Base-by-base conservation (phyloP, 768 basidiomycete species). In the Agrocybe chaxingu region DNA sequence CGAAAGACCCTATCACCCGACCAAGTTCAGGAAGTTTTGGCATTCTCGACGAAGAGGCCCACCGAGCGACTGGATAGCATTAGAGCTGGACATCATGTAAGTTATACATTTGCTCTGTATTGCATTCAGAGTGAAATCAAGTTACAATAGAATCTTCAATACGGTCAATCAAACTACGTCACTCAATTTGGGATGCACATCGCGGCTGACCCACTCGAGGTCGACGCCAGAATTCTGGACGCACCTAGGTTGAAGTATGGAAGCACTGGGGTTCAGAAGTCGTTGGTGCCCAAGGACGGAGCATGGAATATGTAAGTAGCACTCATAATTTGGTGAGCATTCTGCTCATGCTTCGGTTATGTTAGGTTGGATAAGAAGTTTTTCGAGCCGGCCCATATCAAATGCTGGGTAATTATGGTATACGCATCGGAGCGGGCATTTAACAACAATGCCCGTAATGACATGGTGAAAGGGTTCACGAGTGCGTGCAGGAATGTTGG, bases 291-390 rank as follows among this genome's bases (percentile, higher is more conserved):
- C 0, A 66, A 71, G 3, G 77, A 85, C 47, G 89, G 90, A 0
- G 66, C 81, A 0, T 92, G 90, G 89, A 91, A 91, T 51, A 87
- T 91, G 89, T 82, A 51, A 19, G 77, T 70, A 56, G 47, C 32
- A 19, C 35, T 8, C 29, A 19, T 44, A 16, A 29, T 50, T 31
- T 42, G 16, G 11, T 50, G 47, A 61, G 62, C n/a, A 31, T 5
- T 29, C 30, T 71, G 71, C 47, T 70, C 70, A 3, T 67, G 72
- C 51, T 74, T 73, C 2, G 68, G 73, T 55, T 78, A 73, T 51
- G 65, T 41, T 55, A 87, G 84, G 85, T 74, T 85, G 0, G 85
- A 87, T 54, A 88, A 87, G 57, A 72, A 74, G 42, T 85, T 92
- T 61, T 81, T 67, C 62, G 67, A 66, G 47, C 79, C 88, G 0